These are phyloP conservation scores for Hypsizygus ulmarius DNA, from an alignment of 1,284 basidiomycete genomes.

Conservation along the genomic window DNA sequence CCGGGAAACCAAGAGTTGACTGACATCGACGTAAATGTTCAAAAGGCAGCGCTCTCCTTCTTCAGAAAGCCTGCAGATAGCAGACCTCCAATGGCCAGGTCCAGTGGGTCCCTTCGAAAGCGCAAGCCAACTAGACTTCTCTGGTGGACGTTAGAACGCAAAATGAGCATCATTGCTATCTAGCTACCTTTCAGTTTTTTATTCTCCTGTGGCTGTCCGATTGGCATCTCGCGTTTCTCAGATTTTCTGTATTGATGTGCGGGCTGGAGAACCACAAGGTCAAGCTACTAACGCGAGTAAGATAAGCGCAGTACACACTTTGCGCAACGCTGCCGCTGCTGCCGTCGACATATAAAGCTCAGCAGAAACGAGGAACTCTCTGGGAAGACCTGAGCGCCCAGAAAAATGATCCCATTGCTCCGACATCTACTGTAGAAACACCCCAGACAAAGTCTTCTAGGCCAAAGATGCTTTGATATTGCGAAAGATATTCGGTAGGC, in stretches of 20 bases:
- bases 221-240: conserved; percentile 53
- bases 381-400: conserved; percentile 20
- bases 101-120: conserved; percentile 49
- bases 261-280: conserved; percentile 23
- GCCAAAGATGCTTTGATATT: too few relatives aligned
- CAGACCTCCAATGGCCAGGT: conserved; percentile 65
- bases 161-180: neutral
- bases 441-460: too few relatives aligned
- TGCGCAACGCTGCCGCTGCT: conserved; percentile 50
- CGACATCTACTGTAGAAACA: conserved; percentile 15
- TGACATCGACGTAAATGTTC: conserved; percentile 71
- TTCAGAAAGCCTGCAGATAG: conserved; percentile 66
- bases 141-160: conserved; percentile 31
- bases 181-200: conserved; percentile 60
- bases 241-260: conserved; percentile 44
- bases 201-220: conserved; percentile 36
- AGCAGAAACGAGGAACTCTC: conserved; percentile 49
- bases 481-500: too few relatives aligned
- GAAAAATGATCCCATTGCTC: conserved; percentile 23
- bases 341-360: conserved; percentile 65
- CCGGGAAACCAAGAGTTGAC: conserved; percentile 23
- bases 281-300: neutral
- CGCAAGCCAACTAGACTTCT: conserved; percentile 71
- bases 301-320: conserved; percentile 40
- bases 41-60: conserved; percentile 64